Base-by-base conservation (phyloP, 202 grass and related monocot genomes). In the Panicum hallii region DNA sequence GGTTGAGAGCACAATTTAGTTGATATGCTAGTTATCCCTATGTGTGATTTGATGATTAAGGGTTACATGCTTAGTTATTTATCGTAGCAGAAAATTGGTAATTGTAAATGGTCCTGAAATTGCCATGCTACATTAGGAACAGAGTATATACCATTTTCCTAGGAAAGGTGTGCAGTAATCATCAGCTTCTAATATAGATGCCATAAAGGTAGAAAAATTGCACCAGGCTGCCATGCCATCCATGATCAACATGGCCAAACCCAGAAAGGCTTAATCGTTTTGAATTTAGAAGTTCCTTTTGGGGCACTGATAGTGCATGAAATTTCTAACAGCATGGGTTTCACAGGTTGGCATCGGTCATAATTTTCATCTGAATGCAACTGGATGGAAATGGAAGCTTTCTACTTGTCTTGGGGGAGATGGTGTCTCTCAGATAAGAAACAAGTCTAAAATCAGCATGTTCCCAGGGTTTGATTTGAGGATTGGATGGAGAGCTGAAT, bases 371-470 rank as follows among this genome's bases (percentile, higher is more conserved):
- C 52, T 96, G 32, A 94, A 96, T 68, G 93, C 97, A 43, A 92
- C 82, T 55, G 93, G 91, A 50, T 99, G 97, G 97, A 96, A 96
- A 79, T 96, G 97, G 97, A 96, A 96, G 72, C 89, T 94, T 84
- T 94, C 97, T 62, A 96, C 93, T 61, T 91, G 87, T 83, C 90
- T 99, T 56, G 93, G 97, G 46, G 91, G 93, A 89, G 97, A 96
- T 74, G 97, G 97, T 32, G 9, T 99, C 55, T 99, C 97, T 72
- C 86, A 96, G 63, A 94, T 96, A 58, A 90, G 93, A 88, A 99
- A 99, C 67, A 99, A 99, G 84, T 96, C 93, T 49, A 90, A 86
- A 70, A 14, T 99, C 70, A 90, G 88, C 70, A 41, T 99, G 83
- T 95, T 93, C 76, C 93, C 93, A 45, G 96, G 93, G 28, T 90